Evolutionary conservation across 2,329 filamentous ascomycete species (phyloP).

Genomic region (Monilinia fructigena): DNA sequence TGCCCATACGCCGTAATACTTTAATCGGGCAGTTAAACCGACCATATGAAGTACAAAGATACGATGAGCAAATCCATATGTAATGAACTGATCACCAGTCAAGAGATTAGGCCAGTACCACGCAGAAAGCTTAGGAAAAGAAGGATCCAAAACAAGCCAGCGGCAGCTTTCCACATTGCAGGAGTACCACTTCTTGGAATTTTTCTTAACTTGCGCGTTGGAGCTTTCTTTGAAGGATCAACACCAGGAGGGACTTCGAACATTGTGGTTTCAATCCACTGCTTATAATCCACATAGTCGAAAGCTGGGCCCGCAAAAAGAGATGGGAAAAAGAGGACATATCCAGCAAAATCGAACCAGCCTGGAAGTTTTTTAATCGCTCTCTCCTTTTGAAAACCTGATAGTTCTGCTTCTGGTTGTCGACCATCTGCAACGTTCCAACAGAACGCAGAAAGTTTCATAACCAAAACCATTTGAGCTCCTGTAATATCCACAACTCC

Average conservation of each 20-base stretch:
- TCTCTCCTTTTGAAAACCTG: conserved; percentile 80
- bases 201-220: conserved; percentile 83
- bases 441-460: conserved; percentile 95
- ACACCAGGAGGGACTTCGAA: conserved; percentile 79
- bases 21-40: conserved; percentile 75
- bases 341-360: conserved; percentile 80
- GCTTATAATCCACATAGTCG: conserved; percentile 88
- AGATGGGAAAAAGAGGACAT: conserved; percentile 92
- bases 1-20: conserved; percentile 97
- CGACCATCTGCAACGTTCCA: conserved; percentile 97
- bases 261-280: conserved; percentile 92
- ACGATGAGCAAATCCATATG: conserved; percentile 67
- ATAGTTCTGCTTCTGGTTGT: conserved; percentile 74
- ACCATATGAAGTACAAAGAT: conserved; percentile 82
- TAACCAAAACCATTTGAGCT: conserved; percentile 96
- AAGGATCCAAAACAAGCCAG: conserved; percentile 76
- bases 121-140: conserved; percentile 69
- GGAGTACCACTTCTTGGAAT: conserved; percentile 89
- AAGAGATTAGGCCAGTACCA: conserved; percentile 65
- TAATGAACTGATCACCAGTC: conserved; percentile 63
- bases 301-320: conserved; percentile 89
- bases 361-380: conserved; percentile 72
- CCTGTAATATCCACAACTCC: conserved; percentile 81
- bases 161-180: conserved; percentile 71
- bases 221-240: conserved; percentile 82